These are phyloP conservation scores for Xanthoceras sorbifolium DNA, from an alignment of 345 rosid species.

Conservation along the genomic window DNA sequence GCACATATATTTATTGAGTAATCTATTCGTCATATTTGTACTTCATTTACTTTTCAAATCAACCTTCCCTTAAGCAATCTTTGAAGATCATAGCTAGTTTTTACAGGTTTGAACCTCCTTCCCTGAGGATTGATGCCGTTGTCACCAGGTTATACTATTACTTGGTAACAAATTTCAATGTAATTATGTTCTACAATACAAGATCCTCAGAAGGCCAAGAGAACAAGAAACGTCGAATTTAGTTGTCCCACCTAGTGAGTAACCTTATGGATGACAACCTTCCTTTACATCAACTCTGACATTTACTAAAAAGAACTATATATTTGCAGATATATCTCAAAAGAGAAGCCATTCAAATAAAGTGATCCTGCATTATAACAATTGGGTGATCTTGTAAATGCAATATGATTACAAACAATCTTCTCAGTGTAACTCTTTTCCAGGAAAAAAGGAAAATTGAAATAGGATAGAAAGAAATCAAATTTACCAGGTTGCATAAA, in stretches of 20 bases:
- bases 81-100: too few species aligned
- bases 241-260: too few species aligned
- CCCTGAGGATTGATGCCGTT: too few species aligned
- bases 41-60: too few species aligned
- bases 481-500: conserved; percentile 83
- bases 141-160: too few species aligned
- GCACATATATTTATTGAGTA: too few species aligned
- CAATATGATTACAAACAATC: neutral
- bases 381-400: neutral
- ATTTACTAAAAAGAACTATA: neutral
- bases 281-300: conserved; percentile 9
- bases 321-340: neutral
- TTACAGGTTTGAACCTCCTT: too few species aligned
- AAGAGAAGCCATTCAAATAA: neutral
- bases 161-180: neutral
- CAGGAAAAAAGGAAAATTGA: neutral
- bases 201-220: neutral
- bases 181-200: neutral
- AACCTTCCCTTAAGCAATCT: too few species aligned
- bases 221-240: too few species aligned
- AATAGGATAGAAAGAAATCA: neutral
- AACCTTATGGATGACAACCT: neutral
- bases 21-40: too few species aligned
- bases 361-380: neutral
- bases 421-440: neutral